Conservation (phyloP, 208 protist genomes). For the Leishmania guyanensis region DNA sequence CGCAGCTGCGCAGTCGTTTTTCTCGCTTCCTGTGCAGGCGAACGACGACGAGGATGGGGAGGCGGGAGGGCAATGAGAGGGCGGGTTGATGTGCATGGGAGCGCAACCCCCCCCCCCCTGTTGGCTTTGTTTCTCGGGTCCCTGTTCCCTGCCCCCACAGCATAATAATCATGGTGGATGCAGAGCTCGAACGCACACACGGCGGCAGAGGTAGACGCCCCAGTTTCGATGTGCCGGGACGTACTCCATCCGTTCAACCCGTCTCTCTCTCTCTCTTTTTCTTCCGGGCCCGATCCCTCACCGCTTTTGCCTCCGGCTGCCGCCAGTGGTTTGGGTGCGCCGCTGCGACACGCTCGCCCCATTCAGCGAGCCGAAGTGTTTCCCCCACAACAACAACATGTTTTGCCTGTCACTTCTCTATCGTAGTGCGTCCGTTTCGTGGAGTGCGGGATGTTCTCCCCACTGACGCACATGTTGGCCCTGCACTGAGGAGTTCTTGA, state of each 20-base stretch:
- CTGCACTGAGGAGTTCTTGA: not conserved
- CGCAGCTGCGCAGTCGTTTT: constrained; percentile 46
- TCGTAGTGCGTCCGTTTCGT: not conserved
- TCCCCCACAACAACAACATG: not conserved
- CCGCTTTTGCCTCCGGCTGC: not conserved
- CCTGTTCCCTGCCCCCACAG: not conserved
- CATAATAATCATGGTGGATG: not conserved
- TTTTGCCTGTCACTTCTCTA: not conserved
- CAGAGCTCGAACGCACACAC: not conserved
- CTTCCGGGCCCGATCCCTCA: not conserved
- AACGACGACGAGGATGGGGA: not conserved
- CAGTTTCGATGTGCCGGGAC: not conserved
- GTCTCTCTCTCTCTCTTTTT: not conserved
- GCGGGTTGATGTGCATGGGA: not conserved
- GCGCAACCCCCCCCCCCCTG: not conserved
- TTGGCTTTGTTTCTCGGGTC: not conserved
- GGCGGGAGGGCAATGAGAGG: not conserved
- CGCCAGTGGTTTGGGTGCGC: not conserved
- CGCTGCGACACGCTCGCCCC: not conserved
- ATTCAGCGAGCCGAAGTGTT: not conserved
- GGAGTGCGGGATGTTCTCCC: not conserved
- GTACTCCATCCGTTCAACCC: not conserved
- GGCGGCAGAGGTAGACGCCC: not conserved
- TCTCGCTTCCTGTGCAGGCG: constrained; percentile 4
- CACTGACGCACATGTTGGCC: not conserved